Evolutionary conservation across 164 flowering plant species (phyloP), one percentile per base, ranked within the genome.

Genomic region (Tinospora cordifolia): DNA sequence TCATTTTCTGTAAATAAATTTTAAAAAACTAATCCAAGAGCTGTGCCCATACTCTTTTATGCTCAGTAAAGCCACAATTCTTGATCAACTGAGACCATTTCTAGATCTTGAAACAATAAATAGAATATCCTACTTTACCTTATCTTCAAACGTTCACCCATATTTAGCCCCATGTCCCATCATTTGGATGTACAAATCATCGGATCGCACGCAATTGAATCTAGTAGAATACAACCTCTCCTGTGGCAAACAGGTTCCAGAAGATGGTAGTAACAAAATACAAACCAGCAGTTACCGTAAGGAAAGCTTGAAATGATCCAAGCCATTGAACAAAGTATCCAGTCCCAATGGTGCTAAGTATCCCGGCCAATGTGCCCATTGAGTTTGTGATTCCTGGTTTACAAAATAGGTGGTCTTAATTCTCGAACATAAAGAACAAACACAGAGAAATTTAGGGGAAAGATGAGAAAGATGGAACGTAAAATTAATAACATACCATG

Each of bases 311-410:
- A 70, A 94, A 94, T 4, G 98, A 94, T 72, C 98, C 98, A 38
- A 92, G 77, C 97, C 98, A 92, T 57, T 94, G 88, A 12, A 94
- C 97, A 72, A 94, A 94, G 75, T 87, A 89, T 26, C 97, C 98
- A 0, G 98, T 88, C 49, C 97, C 97, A 26, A 92, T 88, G 10
- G 97, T 94, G 81, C 98, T 94, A 69, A 90, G 69, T 71, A 94
- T 94, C 6, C 97, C 98, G 17, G 93, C 98, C 46, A 90, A 46
- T 59, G 98, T 90, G 72, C 97, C 98, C 2, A 85, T 80, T 36
- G 95, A 88, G 78, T 94, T 94, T 60, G 97, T 70, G 47, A 92
- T 87, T 17, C 98, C 97, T 94, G 90, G 57, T 47, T 27, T 21
- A 49, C 30, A 47, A 46, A 51, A 51, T 8, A 51, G 59, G n/a